Base-by-base conservation (phyloP, 2,329 filamentous ascomycete species). In the Ophiostoma tasmaniense region DNA sequence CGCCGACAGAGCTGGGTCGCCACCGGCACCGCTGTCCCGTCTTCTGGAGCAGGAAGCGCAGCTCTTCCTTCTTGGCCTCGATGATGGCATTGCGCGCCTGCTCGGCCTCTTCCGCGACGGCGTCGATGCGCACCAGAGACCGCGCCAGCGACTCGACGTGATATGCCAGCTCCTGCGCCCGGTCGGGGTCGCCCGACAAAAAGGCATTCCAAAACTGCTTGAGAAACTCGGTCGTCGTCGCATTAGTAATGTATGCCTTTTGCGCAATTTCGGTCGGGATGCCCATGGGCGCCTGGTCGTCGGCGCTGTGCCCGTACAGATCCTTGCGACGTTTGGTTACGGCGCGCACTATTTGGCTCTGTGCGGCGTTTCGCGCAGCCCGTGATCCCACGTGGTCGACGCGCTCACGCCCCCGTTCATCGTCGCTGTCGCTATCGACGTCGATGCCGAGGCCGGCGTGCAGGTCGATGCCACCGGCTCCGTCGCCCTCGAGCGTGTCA, bases 151-250 rank as follows among this genome's bases (percentile, higher is more conserved):
- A 94, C 76, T 96, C 91, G 8, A 90, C 88, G 64, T 97, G 84
- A 71, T 91, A 92, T 7, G 89, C 87, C 17, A 97, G 84, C 78
- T 99, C 94, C 59, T 84, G 84, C 0, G 92, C 91, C 42, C 92
- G 89, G 70, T 92, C 89, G 0, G 91, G 81, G 75, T 97, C 92
- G 17, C 93, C 94, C 0, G 93, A 97, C 33, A 96, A 84, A 75
- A 96, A 99, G 0, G 93, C 88, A 42, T 87, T 85, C 94, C 94
- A 99, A 81, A 99, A 99, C 77, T 98, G 96, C 74, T 94, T 91
- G n/a, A 99, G 81, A 75, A 98, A 99, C 76, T 99, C 95, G 50
- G 91, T 90, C 0, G 92, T 96, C 0, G 95, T 99, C 67, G 93
- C 93, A 77, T 98, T 93, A 0, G 94, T 97, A 68, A 87, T 78